Evolutionary conservation across 2,329 filamentous ascomycete genomes (phyloP).

Genomic region (Fusarium transvaalense): DNA sequence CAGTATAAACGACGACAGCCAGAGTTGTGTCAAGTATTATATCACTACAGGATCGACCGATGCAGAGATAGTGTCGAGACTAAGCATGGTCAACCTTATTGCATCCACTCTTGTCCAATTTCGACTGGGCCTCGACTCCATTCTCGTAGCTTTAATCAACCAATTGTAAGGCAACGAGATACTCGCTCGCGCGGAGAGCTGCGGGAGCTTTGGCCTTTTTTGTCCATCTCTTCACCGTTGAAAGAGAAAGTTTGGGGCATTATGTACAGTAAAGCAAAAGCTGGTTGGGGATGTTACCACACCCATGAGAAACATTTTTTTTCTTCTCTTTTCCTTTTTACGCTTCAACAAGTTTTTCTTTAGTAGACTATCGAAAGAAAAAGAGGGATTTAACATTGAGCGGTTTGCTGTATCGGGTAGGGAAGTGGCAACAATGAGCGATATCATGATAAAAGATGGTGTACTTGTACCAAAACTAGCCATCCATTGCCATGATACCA

Average conservation of each 20-base stretch:
- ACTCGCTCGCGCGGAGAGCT: slow-evolving; percentile 3
- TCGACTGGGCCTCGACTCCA: slow-evolving; percentile 36
- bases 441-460: slow-evolving; percentile 35
- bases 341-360: neutral
- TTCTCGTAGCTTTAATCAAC: slow-evolving; percentile 17
- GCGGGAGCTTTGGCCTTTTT: slow-evolving; percentile 29
- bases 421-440: slow-evolving; percentile 16
- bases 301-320: neutral
- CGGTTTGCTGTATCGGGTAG: slow-evolving; percentile 9
- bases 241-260: slow-evolving; percentile 22
- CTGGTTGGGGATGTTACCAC: slow-evolving; percentile 1
- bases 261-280: neutral
- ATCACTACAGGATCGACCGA: slow-evolving; percentile 31
- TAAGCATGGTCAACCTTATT: slow-evolving; percentile 24
- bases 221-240: slow-evolving; percentile 14
- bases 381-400: slow-evolving; percentile 14
- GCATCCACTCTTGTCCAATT: slow-evolving; percentile 44
- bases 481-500: slow-evolving; percentile 28
- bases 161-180: slow-evolving; percentile 40
- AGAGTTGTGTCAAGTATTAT: neutral
- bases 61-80: slow-evolving; percentile 37
- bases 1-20: slow-evolving; percentile 1
- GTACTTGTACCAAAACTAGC: slow-evolving; percentile 12
- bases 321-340: neutral
- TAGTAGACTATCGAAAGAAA: neutral